Evolutionary conservation across 2,329 filamentous ascomycete genomes (phyloP).

Genomic region (Aspergillus pseudotamarii): DNA sequence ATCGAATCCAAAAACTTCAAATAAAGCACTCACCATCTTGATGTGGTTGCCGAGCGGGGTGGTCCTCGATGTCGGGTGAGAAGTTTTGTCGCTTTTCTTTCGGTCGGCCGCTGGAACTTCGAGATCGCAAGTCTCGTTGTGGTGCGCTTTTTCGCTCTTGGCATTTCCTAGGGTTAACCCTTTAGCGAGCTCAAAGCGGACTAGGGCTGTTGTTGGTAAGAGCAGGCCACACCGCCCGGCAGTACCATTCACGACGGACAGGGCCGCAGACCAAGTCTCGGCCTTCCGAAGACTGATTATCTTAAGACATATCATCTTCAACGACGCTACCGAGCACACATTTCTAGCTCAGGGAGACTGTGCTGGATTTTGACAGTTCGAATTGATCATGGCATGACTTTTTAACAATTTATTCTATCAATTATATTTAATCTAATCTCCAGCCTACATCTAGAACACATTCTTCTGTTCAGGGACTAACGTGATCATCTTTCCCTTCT

Average conservation of each 20-base stretch:
- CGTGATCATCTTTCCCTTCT: constrained; percentile 61
- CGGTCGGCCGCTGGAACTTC: constrained; percentile 35
- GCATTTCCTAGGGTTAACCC: constrained; percentile 29
- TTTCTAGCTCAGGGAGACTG: not conserved
- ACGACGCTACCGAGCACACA: not conserved
- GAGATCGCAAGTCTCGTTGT: constrained; percentile 35
- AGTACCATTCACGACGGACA: constrained; percentile 1
- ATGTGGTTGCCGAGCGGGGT: constrained; percentile 45
- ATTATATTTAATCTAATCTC: not conserved
- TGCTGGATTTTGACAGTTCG: not conserved
- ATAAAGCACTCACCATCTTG: constrained; percentile 49
- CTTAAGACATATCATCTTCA: not conserved
- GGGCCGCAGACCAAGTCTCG: not conserved
- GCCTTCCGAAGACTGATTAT: not conserved
- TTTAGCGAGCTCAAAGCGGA: constrained; percentile 46
- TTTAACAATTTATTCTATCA: not conserved
- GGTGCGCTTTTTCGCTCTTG: constrained; percentile 47
- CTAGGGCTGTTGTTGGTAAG: constrained; percentile 31
- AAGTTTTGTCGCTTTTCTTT: constrained; percentile 43
- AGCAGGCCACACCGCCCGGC: constrained; percentile 22
- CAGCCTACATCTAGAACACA: not conserved
- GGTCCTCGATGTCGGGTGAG: constrained; percentile 45
- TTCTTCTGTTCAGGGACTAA: constrained; percentile 63
- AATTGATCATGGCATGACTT: not conserved
- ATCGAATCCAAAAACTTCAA: constrained; percentile 13